Base-by-base conservation (phyloP, 1,284 basidiomycete species). In the Ustilago sp. region DNA sequence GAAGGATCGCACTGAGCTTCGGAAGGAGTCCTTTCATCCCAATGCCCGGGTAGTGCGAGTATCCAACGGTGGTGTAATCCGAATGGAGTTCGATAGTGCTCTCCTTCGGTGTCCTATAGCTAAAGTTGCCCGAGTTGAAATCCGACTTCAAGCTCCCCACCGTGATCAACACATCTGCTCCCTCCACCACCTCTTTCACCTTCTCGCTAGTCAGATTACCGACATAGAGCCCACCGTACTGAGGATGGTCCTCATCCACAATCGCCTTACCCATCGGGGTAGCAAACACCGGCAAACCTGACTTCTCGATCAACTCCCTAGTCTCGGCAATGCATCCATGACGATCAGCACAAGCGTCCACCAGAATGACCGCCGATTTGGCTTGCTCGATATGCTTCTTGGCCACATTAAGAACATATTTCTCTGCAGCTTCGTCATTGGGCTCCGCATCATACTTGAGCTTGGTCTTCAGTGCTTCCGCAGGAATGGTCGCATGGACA, bases 181-280 rank as follows among this genome's bases (percentile, higher is more conserved):
- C 88, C 87, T 98, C 94, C 39, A 97, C 91, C 69, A 90, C 90
- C 60, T 92, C 89, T 85, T 91, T 91, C 77, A 95, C 89, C 17
- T 88, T 88, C 0, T 91, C 90, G 19, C 47, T 48, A 4, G 67
- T 48, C 36, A 47, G 59, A 8, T 63, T 64, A 58, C 55, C 61
- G 52, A 70, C 47, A 87, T 92, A 86, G 84, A 93, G 92, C 15
- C 95, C 95, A 62, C 94, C 94, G 86, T 93, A 98, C n/a, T 93
- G 90, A 19, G 90, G 89, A 67, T 93, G 91, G 52, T 89, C 89
- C 87, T 98, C 96, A 73, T 91, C 90, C 13, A 97, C 88, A 0
- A 91, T 89, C 0, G 91, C 90, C 87, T 96, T 96, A 48, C 94
- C 95, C 94, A 96, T 95, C 0, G 94, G 94, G 0, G 94, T 90